Percentiles rank a stretch among this genome's conserved stretches.
Conservation (phyloP, 2,329 filamentous ascomycete genomes). For the Ustulina deusta region DNA sequence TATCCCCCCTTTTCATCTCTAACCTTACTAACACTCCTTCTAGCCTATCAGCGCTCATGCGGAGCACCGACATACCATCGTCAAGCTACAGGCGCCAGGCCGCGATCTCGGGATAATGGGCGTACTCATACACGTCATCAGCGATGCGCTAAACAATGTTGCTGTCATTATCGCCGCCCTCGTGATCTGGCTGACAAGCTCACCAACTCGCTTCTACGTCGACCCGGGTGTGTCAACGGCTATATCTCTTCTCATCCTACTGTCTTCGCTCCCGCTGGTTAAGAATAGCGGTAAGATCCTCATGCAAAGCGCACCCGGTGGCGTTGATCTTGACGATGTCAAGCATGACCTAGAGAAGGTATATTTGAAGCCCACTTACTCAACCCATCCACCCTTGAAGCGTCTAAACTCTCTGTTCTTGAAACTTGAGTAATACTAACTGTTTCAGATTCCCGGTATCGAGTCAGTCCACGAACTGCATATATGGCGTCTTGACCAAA, state of each 20-base stretch:
- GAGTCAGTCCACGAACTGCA: constrained; percentile 78
- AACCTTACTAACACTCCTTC: constrained; percentile 16
- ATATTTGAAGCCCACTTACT: constrained; percentile 24
- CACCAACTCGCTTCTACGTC: constrained; percentile 73
- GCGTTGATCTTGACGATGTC: constrained; percentile 71
- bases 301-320: constrained; percentile 72
- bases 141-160: constrained; percentile 81
- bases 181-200: constrained; percentile 74
- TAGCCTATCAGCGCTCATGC: constrained; percentile 56
- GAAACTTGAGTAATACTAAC: constrained; percentile 33
- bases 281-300: constrained; percentile 73
- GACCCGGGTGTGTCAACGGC: constrained; percentile 77
- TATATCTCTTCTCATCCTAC: constrained; percentile 79
- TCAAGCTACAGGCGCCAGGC: constrained; percentile 52
- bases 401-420: neutral
- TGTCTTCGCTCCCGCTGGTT: constrained; percentile 72
- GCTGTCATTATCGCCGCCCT: constrained; percentile 78
- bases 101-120: constrained; percentile 78
- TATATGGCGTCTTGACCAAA: constrained; percentile 79
- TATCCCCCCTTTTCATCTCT: neutral
- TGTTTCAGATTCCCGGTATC: constrained; percentile 71
- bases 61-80: constrained; percentile 61
- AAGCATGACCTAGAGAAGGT: constrained; percentile 76
- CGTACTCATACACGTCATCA: constrained; percentile 76
- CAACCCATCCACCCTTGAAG: neutral